phyloP scores from a whole-genome alignment of 176 grass and related monocot genomes.

The Juncus effusus region DNA sequence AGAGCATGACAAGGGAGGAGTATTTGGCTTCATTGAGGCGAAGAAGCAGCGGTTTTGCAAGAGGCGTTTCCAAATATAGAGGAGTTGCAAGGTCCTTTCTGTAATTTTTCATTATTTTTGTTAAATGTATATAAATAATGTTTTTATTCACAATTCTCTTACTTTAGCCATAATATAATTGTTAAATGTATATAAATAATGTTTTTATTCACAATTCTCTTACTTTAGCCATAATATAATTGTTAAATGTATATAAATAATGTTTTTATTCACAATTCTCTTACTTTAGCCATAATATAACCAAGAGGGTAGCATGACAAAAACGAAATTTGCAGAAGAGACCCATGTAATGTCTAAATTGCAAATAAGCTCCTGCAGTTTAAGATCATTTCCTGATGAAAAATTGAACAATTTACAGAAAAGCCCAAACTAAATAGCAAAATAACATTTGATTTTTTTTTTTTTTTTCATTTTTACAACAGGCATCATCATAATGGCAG shows the following conservation, averaged over 20 bases:
- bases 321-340: no score
- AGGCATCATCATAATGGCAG: slow-evolving; percentile 45
- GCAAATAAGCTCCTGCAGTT: no score
- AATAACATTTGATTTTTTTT: not conserved
- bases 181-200: not conserved
- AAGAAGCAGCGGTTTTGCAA: slow-evolving; percentile 69
- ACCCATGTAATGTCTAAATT: no score
- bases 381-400: no score
- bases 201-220: no score
- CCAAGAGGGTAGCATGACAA: no score
- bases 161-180: not conserved
- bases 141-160: no score
- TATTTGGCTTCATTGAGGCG: slow-evolving; percentile 56
- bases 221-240: no score
- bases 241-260: not conserved
- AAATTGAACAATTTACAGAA: no score
- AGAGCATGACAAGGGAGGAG: slow-evolving; percentile 48
- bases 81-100: slow-evolving; percentile 63
- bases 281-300: no score
- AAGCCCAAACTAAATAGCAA: no score
- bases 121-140: not conserved
- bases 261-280: no score
- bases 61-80: slow-evolving; percentile 69
- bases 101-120: slow-evolving; percentile 6
- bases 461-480: slow-evolving; percentile 1